A percentile compares a stretch with the other conserved stretches of the same genome.
phyloP scores from a whole-genome alignment of 2,329 filamentous ascomycete genomes.

The Cucurbitaria berberidis region DNA sequence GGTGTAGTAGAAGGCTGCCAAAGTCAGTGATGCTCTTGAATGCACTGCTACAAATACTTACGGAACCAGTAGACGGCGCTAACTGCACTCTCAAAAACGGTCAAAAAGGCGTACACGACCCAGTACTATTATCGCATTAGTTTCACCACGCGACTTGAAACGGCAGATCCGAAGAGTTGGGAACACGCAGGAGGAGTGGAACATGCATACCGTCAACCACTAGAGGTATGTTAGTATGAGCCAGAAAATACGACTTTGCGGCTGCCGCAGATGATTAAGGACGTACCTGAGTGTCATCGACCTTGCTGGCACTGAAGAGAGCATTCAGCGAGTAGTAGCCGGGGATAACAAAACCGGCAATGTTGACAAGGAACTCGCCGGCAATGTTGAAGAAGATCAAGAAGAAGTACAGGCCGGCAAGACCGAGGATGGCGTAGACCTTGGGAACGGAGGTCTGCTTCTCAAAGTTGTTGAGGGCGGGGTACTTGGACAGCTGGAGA shows the following conservation, averaged over 20 bases:
- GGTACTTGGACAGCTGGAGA: constrained; percentile 81
- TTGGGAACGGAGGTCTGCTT: constrained; percentile 83
- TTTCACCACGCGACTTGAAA: not conserved
- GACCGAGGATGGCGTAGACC: constrained; percentile 79
- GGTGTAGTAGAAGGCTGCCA: constrained; percentile 90
- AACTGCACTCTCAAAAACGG: constrained; percentile 81
- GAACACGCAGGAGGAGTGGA: not conserved
- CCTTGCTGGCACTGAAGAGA: constrained; percentile 72
- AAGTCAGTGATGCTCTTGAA: constrained; percentile 12
- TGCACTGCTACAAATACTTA: constrained; percentile 30
- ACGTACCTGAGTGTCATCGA: constrained; percentile 81
- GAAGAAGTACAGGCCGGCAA: constrained; percentile 83
- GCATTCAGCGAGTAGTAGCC: constrained; percentile 84
- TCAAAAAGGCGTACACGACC: constrained; percentile 84
- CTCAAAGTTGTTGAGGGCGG: constrained; percentile 82
- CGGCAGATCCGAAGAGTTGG: not conserved
- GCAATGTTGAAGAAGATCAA: constrained; percentile 92
- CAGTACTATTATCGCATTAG: constrained; percentile 67
- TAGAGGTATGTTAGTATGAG: constrained; percentile 52
- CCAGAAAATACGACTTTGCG: constrained; percentile 1
- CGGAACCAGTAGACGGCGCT: constrained; percentile 91
- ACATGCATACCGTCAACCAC: constrained; percentile 65
- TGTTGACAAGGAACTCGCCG: constrained; percentile 85
- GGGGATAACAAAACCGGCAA: constrained; percentile 82
- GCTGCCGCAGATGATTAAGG: not conserved